These are phyloP conservation scores for Hortaea werneckii DNA, from an alignment of 2,329 filamentous ascomycete genomes.

Conservation along the genomic window DNA sequence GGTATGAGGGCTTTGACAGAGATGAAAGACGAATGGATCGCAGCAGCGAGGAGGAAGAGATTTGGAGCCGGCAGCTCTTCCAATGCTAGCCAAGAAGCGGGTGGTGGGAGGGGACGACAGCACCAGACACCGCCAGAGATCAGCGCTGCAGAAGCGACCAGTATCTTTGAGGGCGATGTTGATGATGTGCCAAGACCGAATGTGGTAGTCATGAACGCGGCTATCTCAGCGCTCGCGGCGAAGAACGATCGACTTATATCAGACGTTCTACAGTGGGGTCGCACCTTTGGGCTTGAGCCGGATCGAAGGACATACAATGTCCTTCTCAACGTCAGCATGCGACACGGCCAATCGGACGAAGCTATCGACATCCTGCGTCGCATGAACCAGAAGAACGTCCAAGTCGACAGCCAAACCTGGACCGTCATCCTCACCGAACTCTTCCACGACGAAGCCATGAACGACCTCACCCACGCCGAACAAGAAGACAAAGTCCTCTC, in stretches of 20 bases:
- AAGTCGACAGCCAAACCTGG: slow-evolving; percentile 52
- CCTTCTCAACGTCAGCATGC: slow-evolving; percentile 24
- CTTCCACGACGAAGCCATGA: slow-evolving; percentile 41
- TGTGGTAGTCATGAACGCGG: slow-evolving; percentile 59
- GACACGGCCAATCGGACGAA: slow-evolving; percentile 15
- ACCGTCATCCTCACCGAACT: slow-evolving; percentile 57
- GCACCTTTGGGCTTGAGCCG: slow-evolving; percentile 23
- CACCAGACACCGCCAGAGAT: not conserved
- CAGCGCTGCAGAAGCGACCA: not conserved
- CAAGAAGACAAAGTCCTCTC: slow-evolving; percentile 46
- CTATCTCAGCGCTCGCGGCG: slow-evolving; percentile 53
- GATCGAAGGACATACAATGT: slow-evolving; percentile 25
- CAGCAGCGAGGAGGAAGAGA: slow-evolving; percentile 20
- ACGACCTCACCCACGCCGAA: slow-evolving; percentile 33
- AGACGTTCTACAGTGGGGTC: slow-evolving; percentile 42
- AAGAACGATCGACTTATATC: slow-evolving; percentile 41
- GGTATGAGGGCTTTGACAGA: slow-evolving; percentile 57
- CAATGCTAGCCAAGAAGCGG: too few relatives aligned
- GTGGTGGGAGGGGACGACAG: too few relatives aligned
- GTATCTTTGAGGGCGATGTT: slow-evolving; percentile 11
- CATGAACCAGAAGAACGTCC: slow-evolving; percentile 35
- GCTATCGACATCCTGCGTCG: slow-evolving; percentile 31
- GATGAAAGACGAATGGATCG: slow-evolving; percentile 53
- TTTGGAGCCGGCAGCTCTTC: not conserved
- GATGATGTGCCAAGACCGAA: slow-evolving; percentile 47